Conservation (phyloP, 441 rosid genomes). For the Syzygium malaccense region DNA sequence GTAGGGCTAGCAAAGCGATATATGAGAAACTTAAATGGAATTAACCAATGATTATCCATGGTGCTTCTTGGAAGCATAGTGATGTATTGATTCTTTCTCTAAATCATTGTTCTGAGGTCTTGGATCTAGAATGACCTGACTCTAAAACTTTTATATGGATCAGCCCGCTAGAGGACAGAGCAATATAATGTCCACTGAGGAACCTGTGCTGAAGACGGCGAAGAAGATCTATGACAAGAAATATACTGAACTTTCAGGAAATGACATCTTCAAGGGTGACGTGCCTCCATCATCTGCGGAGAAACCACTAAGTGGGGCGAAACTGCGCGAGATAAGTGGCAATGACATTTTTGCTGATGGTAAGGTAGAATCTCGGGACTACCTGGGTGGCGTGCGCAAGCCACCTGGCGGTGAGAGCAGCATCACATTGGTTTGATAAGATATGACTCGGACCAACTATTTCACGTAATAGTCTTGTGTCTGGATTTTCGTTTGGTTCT, state of each 20-base stretch:
- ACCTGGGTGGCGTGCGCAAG: slow-evolving; percentile 89
- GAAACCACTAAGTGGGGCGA: slow-evolving; percentile 66
- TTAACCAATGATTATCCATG: not conserved
- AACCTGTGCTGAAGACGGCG: slow-evolving; percentile 60
- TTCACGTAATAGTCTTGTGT: not conserved
- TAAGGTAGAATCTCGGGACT: slow-evolving; percentile 81
- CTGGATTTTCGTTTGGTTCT: not conserved
- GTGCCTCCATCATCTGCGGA: slow-evolving; percentile 46
- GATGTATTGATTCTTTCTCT: not conserved
- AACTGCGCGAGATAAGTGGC: slow-evolving; percentile 82
- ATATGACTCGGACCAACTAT: not conserved
- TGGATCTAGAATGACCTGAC: not conserved
- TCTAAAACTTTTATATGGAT: not conserved
- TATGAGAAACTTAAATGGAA: not conserved
- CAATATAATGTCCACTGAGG: slow-evolving; percentile 54
- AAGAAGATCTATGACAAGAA: slow-evolving; percentile 84
- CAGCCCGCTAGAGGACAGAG: slow-evolving; percentile 95
- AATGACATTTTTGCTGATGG: slow-evolving; percentile 89
- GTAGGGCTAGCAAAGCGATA: not conserved
- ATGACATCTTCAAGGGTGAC: slow-evolving; percentile 76
- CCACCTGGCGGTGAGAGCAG: slow-evolving; percentile 98
- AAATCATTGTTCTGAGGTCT: not conserved
- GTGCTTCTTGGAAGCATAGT: not conserved
- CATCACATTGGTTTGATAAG: slow-evolving; percentile 71
- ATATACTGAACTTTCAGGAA: slow-evolving; percentile 75